Percentiles rank a stretch among this genome's conserved stretches.
phyloP scores from a whole-genome alignment of 495 filamentous ascomycete species.

The Hyaloscypha hepaticicola region DNA sequence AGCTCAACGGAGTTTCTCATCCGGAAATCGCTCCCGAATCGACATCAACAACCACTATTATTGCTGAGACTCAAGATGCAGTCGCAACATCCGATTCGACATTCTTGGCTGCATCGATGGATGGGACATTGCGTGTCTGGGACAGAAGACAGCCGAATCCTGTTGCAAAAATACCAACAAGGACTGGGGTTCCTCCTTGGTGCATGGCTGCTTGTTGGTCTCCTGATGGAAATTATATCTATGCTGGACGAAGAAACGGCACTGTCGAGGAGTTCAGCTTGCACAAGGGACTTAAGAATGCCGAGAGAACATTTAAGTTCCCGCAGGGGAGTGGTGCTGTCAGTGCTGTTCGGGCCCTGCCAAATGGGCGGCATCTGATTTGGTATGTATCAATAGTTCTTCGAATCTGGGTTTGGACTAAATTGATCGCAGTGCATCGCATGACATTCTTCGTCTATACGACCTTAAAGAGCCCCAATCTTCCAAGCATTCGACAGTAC shows the following conservation, averaged over 20 bases:
- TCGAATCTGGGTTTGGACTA: neutral
- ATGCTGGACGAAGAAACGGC: conserved; percentile 87
- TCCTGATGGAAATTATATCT: conserved; percentile 92
- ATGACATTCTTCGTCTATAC: conserved; percentile 91
- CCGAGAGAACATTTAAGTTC: conserved; percentile 84
- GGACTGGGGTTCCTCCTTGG: conserved; percentile 81
- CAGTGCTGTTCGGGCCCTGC: conserved; percentile 83
- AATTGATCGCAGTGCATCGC: conserved; percentile 62
- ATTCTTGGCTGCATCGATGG: conserved; percentile 83
- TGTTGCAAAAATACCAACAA: conserved; percentile 72
- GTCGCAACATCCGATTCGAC: conserved; percentile 57
- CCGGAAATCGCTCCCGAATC: conserved; percentile 43
- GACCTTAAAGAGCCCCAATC: conserved; percentile 71
- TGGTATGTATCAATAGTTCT: conserved; percentile 55
- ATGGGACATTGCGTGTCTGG: conserved; percentile 89
- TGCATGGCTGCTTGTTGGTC: conserved; percentile 99
- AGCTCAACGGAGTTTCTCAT: conserved; percentile 54
- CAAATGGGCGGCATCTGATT: conserved; percentile 88
- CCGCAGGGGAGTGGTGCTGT: conserved; percentile 87
- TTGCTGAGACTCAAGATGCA: conserved; percentile 36
- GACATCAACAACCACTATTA: conserved; percentile 30
- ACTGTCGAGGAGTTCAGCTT: conserved; percentile 93
- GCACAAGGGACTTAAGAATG: conserved; percentile 71
- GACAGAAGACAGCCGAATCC: conserved; percentile 77
- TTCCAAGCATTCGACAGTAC: conserved; percentile 74